Percentiles rank a stretch among this genome's conserved stretches.
These are phyloP conservation scores for Serendipita sp. DNA, from an alignment of 768 basidiomycete genomes.

Conservation along the genomic window DNA sequence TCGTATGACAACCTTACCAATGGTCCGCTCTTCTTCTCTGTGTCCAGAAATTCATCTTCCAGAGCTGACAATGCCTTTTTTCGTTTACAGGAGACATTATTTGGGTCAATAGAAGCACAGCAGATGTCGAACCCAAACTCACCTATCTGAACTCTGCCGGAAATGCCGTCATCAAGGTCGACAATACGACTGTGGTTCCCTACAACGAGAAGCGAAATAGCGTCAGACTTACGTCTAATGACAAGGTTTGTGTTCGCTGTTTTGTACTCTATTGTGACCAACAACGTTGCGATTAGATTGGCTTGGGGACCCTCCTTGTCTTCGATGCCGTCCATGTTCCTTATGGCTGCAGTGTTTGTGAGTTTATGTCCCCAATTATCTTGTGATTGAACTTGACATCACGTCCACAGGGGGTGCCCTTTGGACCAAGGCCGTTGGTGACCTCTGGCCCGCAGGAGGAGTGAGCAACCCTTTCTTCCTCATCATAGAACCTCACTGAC, in stretches of 20 bases:
- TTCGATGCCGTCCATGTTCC: slow-evolving; percentile 33
- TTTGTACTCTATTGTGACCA: slow-evolving; percentile 20
- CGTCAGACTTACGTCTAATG: slow-evolving; percentile 43
- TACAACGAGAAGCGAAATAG: slow-evolving; percentile 45
- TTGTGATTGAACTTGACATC: too few relatives aligned
- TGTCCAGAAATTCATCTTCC: background rate
- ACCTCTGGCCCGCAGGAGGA: background rate
- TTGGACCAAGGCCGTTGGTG: background rate
- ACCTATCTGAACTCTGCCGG: slow-evolving; percentile 50
- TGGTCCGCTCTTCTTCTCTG: slow-evolving; percentile 23
- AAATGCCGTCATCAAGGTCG: slow-evolving; percentile 61
- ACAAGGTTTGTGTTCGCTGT: slow-evolving; percentile 16
- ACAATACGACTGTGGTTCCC: slow-evolving; percentile 43
- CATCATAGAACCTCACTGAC: background rate
- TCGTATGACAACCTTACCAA: slow-evolving; percentile 32
- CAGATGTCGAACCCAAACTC: slow-evolving; percentile 32
- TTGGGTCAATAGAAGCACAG: slow-evolving; percentile 30
- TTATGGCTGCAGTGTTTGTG: slow-evolving; percentile 38
- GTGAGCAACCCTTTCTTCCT: background rate
- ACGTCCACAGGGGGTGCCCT: background rate
- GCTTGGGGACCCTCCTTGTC: slow-evolving; percentile 28
- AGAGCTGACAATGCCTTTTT: slow-evolving; percentile 6
- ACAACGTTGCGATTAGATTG: slow-evolving; percentile 24
- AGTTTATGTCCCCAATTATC: background rate
- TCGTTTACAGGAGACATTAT: background rate